Evolutionary conservation across 208 protist species (phyloP), one percentile per base, ranked within the genome.

Genomic region (Leishmania martiniquensis): DNA sequence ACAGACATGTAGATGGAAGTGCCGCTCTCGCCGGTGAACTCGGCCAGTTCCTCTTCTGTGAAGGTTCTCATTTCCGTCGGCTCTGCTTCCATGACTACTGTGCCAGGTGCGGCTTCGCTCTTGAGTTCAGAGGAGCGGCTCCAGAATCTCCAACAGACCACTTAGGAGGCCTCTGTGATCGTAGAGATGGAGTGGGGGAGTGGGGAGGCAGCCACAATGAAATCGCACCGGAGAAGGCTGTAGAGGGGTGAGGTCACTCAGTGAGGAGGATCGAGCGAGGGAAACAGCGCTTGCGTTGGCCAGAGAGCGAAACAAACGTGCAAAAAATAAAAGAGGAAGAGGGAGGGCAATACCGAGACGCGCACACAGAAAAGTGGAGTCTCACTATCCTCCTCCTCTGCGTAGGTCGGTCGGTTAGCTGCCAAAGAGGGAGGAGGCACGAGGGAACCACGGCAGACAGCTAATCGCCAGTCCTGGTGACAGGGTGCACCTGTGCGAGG

Each of bases 1-100:
- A 95, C 87, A 5, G 90, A 94, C 15, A 97, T 87, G 75, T 96
- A 95, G 44, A 96, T 90, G 7, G 88, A 77, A 0, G 22, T 42
- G 0, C 84, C 87, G 37, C 81, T 78, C 68, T 75, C 82, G 1
- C 94, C 92, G 10, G 81, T 80, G 69, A 85, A 89, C 7, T 74
- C n/a, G 25, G 84, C 68, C 5, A 97, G 84, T 57, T 92, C 83
- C 5, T 52, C 85, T 1, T 86, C 84, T 0, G 76, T 93, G 63
- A 97, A 94, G 1, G 74, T 74, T 47, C 65, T 71, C 62, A 76
- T 75, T 73, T 83, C 74, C 6, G 5, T 66, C 13, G 65, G 9
- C 17, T 52, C 39, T 25, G 60, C 15, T 52, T 29, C 0, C 39
- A 25, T 29, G 25, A 22, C 20, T 0, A 67, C 1, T 29, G 34